Conservation (phyloP, 1,284 basidiomycete species). For the Ustilago curta region DNA sequence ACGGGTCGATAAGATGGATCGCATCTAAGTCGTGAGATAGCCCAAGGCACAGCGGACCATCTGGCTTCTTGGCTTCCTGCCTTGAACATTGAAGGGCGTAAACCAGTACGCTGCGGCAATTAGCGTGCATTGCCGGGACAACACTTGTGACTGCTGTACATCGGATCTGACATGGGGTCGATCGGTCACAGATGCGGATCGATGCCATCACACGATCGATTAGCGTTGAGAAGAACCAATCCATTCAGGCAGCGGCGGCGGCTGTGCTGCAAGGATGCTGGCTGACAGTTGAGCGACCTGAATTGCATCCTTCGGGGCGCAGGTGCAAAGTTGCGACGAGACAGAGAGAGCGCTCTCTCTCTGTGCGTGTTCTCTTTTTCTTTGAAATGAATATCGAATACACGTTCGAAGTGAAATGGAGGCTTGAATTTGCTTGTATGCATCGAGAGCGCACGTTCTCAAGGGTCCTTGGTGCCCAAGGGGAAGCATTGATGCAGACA, state of each 20-base stretch:
- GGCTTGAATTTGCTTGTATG: slow-evolving; percentile 2
- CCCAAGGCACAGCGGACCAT: too few species aligned
- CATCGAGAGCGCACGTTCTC: slow-evolving; percentile 42
- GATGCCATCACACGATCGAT: not conserved
- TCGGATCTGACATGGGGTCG: not conserved
- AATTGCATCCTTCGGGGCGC: too few species aligned
- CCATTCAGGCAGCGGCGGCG: too few species aligned
- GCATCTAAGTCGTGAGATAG: too few species aligned
- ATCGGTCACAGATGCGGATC: not conserved
- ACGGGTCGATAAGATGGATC: too few species aligned
- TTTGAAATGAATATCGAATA: slow-evolving; percentile 20
- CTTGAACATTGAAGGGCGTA: not conserved
- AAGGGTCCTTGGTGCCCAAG: too few species aligned
- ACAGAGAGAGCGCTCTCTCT: too few species aligned
- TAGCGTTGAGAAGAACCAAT: not conserved
- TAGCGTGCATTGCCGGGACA: not conserved
- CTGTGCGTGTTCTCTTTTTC: not conserved
- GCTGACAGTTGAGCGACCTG: too few species aligned
- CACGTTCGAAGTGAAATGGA: slow-evolving; percentile 10
- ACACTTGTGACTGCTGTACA: too few species aligned
- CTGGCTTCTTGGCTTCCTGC: too few species aligned
- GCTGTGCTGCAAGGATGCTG: too few species aligned
- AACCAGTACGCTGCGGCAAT: not conserved
- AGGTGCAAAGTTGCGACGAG: too few species aligned
- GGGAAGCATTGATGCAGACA: slow-evolving; percentile 3